Base-by-base conservation (phyloP, 2,329 filamentous ascomycete species). In the Penicillium sp. region DNA sequence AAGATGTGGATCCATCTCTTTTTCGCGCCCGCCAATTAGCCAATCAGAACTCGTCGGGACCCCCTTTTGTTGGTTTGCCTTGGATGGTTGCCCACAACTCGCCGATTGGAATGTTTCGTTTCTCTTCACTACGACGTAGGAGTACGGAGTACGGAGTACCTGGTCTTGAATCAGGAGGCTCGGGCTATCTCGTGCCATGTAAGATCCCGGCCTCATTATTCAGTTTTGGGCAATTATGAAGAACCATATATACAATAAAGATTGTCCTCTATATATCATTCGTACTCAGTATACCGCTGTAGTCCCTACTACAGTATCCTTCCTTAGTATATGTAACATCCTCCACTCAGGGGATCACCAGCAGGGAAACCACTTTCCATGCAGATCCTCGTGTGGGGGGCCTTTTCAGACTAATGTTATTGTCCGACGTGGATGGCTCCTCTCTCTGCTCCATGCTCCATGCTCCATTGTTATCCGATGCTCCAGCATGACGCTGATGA, bases 331-430 rank as follows among this genome's bases (percentile, higher is more conserved):
- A 28, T n/a, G n/a, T n/a, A 19, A 15, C 49, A 33, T 35, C n/a
- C 49, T 51, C 30, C 30, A 28, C 49, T 19, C n/a, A 51, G 49
- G 49, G 30, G 49, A 51, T 35, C 49, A 51, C n/a, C 28, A 35
- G 28, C n/a, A 35, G 30, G 49, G n/a, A 47, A 53, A 45, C 47
- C 56, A 53, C 9, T n/a, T 37, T 30, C 38, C 22, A 50, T 40
- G 56, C 49, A 45, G 60, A 58, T 62, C 60, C 33, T 37, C 33
- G 49, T 59, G 58, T 56, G 30, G 58, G 60, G 56, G 56, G 19
- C 60, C 38, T 22, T 28, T 45, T 24, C 12, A 53, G 50, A 54
- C 55, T 53, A 62, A 50, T 59, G 56, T 62, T 62, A 59, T 59
- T 62, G 60, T 62, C 56, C 56, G 56, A 60, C 45, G n/a, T 7